Base-by-base conservation (phyloP, 2,329 filamentous ascomycete species). In the Rhynchosporium graminicola region DNA sequence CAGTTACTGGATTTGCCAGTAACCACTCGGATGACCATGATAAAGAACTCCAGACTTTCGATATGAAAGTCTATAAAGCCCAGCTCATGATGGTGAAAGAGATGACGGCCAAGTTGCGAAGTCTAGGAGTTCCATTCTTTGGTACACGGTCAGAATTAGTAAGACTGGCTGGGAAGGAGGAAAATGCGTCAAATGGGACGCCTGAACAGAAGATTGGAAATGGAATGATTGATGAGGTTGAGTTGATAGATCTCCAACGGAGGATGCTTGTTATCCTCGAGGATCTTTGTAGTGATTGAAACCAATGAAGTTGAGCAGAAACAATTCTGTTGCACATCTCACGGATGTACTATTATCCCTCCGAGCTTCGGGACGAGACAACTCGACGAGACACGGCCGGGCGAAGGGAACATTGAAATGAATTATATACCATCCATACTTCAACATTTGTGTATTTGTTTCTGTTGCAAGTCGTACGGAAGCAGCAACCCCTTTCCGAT, bases 61-160 rank as follows among this genome's bases (percentile, higher is more conserved):
- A 89, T 66, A 74, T 76, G 58, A 89, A 89, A 70, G 83, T 89
- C 15, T 83, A 88, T 68, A 79, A 77, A 60, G 86, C 85, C 2
- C 81, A 83, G 57, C 75, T 75, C 46, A 77, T 82, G 10, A 88
- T 90, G 86, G 79, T 82, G 0, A 77, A 79, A n/a, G 80, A 81
- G 13, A 83, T 88, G 74, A 78, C 77, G 6, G 73, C 74, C 1
- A 83, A 85, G 66, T 73, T 90, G 52, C 82, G 83, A 61, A 76
- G 74, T 7, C 72, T 89, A 38, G 84, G 82, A 8, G 80, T 88
- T 42, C 85, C 85, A 0, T 87, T 88, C 71, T 88, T 87, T 69
- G 81, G 80, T 5, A 80, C 82, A 33, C 77, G 76, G 60, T 68
- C 74, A 46, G 75, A 78, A 10, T 68, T 82, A 40, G 74, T 84